Conservation (phyloP, 2,329 filamentous ascomycete species). For the Fusarium sp. region DNA sequence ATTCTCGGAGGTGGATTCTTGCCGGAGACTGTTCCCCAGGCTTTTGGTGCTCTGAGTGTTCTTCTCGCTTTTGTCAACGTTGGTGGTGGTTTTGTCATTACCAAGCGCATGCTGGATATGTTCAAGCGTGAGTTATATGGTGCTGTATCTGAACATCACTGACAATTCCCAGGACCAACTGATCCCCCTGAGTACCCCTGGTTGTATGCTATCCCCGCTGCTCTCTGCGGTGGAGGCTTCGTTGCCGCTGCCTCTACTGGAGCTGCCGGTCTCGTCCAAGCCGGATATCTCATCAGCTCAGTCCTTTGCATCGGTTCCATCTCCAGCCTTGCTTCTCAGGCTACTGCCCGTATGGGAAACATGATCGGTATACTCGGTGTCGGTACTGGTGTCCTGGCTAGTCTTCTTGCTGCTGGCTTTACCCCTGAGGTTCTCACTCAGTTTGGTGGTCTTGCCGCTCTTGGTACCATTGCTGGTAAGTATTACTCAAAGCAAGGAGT, state of each 20-base stretch:
- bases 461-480: slow-evolving; percentile 74
- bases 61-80: slow-evolving; percentile 90
- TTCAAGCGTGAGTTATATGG: slow-evolving; percentile 69
- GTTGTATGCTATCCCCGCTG: slow-evolving; percentile 83
- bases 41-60: slow-evolving; percentile 82
- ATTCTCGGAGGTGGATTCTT: slow-evolving; percentile 86
- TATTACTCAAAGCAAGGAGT: neutral
- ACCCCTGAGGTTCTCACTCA: slow-evolving; percentile 82
- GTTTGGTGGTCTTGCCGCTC: slow-evolving; percentile 79
- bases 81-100: slow-evolving; percentile 89
- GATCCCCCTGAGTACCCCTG: slow-evolving; percentile 91
- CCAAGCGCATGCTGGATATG: slow-evolving; percentile 94
- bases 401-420: slow-evolving; percentile 84
- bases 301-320: slow-evolving; percentile 88
- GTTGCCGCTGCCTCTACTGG: slow-evolving; percentile 84
- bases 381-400: slow-evolving; percentile 83
- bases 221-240: slow-evolving; percentile 84
- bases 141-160: too few relatives aligned
- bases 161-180: slow-evolving; percentile 68
- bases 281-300: slow-evolving; percentile 87
- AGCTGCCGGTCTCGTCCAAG: slow-evolving; percentile 85
- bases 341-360: slow-evolving; percentile 87
- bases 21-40: slow-evolving; percentile 82
- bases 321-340: slow-evolving; percentile 83
- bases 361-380: slow-evolving; percentile 89